Percentiles rank a stretch among this genome's conserved stretches.
Conservation (phyloP, 495 filamentous ascomycete genomes). For the Aspergillus affinis region DNA sequence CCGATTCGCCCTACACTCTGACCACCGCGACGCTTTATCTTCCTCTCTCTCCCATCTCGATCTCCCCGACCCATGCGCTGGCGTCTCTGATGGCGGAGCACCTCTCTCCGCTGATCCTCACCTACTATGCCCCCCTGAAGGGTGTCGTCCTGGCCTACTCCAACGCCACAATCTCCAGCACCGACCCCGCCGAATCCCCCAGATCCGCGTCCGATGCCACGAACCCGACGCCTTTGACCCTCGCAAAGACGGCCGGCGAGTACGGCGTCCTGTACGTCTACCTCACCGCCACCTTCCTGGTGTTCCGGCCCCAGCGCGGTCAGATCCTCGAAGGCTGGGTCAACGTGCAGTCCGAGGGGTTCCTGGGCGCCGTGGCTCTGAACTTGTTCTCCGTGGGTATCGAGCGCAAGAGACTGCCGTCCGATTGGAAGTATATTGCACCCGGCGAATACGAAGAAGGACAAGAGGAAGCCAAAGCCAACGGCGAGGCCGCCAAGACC, state of each 20-base stretch:
- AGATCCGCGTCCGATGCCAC: constrained; percentile 28
- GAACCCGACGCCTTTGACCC: constrained; percentile 44
- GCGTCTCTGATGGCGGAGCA: constrained; percentile 70
- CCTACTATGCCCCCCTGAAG: constrained; percentile 68
- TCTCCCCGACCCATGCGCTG: constrained; percentile 61
- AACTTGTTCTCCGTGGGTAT: constrained; percentile 78
- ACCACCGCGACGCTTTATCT: constrained; percentile 68
- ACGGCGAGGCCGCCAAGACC: constrained; percentile 9
- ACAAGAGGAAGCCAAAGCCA: constrained; percentile 29
- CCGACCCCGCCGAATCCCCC: constrained; percentile 21
- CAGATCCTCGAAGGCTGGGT: constrained; percentile 63
- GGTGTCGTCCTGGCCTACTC: constrained; percentile 72
- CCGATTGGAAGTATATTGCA: constrained; percentile 63
- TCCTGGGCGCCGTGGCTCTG: constrained; percentile 67
- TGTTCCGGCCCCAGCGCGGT: constrained; percentile 63
- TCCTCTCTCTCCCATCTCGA: constrained; percentile 66
- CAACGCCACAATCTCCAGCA: constrained; percentile 53
- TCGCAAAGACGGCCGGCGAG: constrained; percentile 60
- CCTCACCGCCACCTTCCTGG: constrained; percentile 69
- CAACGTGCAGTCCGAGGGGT: constrained; percentile 70
- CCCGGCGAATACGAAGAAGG: constrained; percentile 31
- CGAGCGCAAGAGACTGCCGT: constrained; percentile 62
- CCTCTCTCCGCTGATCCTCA: constrained; percentile 72
- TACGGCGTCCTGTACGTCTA: constrained; percentile 69
- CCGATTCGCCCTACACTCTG: constrained; percentile 57